These are phyloP conservation scores for Diaporthe capsici DNA, from an alignment of 2,329 filamentous ascomycete species.

Conservation along the genomic window DNA sequence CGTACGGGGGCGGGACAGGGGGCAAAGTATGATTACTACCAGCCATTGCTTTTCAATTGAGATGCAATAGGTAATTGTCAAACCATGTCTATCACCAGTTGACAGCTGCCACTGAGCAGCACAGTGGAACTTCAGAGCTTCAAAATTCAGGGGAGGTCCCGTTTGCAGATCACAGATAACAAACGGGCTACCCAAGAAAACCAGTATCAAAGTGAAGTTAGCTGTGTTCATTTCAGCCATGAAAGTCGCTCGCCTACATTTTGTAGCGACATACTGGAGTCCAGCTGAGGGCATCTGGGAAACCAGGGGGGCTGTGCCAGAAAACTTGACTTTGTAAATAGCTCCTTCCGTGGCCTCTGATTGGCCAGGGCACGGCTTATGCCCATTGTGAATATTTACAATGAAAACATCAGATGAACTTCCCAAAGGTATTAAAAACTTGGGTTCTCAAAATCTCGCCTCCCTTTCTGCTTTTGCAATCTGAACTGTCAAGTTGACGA, in stretches of 20 bases:
- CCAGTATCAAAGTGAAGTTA: not conserved
- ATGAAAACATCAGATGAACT: conserved; percentile 13
- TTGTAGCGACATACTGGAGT: not conserved
- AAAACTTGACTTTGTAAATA: no score
- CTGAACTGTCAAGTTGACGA: not conserved
- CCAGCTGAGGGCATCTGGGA: not conserved
- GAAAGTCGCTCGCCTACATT: not conserved
- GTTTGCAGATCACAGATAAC: not conserved
- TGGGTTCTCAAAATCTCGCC: not conserved
- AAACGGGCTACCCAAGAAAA: not conserved
- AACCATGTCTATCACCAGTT: no score
- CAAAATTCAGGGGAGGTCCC: not conserved
- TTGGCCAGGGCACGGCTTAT: not conserved
- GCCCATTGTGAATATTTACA: conserved; percentile 10
- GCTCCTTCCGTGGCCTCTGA: not conserved
- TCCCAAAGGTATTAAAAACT: not conserved
- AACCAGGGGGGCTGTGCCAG: not conserved
- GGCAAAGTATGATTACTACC: no score
- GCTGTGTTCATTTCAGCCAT: not conserved
- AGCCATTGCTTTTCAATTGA: no score
- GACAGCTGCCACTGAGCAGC: not conserved
- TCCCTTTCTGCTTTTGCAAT: not conserved
- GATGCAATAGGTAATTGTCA: no score
- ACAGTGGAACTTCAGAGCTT: not conserved
- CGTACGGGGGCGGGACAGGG: no score